Evolutionary conservation across 176 grass and related monocot genomes (phyloP).

Genomic region (Urochloa ruziziensis): DNA sequence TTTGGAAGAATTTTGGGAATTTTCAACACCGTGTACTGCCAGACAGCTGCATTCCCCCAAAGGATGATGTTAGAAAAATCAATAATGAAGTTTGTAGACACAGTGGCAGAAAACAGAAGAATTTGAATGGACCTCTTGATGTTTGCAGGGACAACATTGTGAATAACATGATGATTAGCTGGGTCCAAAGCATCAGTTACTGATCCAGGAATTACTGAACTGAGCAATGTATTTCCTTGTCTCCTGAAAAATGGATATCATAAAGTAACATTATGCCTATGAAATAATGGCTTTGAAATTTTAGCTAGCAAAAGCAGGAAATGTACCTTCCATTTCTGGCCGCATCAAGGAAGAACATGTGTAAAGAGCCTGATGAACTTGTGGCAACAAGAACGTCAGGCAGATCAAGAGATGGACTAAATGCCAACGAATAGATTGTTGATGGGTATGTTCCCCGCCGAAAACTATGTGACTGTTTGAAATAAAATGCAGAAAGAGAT

Average conservation of each 20-base stretch:
- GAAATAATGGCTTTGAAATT: background rate
- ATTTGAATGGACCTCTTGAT: slow-evolving; percentile 65
- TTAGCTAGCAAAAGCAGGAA: background rate
- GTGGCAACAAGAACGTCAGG: slow-evolving; percentile 84
- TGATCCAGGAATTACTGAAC: slow-evolving; percentile 83
- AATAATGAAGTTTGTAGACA: slow-evolving; percentile 1
- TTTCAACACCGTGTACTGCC: slow-evolving; percentile 52
- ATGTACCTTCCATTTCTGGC: slow-evolving; percentile 76
- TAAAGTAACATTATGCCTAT: background rate
- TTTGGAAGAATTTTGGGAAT: slow-evolving; percentile 59
- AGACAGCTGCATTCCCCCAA: slow-evolving; percentile 59
- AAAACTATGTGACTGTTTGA: slow-evolving; percentile 79
- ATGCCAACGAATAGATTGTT: slow-evolving; percentile 84
- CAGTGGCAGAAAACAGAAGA: background rate
- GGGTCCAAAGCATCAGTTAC: slow-evolving; percentile 81
- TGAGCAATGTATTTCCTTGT: slow-evolving; percentile 55
- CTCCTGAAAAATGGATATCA: slow-evolving; percentile 48
- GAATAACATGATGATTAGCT: slow-evolving; percentile 92
- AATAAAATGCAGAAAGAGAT: slow-evolving; percentile 18
- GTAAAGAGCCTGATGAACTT: slow-evolving; percentile 95
- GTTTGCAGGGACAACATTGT: slow-evolving; percentile 60
- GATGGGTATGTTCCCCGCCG: slow-evolving; percentile 92
- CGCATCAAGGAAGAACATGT: slow-evolving; percentile 80
- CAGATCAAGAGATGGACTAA: slow-evolving; percentile 61
- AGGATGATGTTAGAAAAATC: slow-evolving; percentile 16